Conservation (phyloP, 164 flowering plant species). For the Vitis amurensis region DNA sequence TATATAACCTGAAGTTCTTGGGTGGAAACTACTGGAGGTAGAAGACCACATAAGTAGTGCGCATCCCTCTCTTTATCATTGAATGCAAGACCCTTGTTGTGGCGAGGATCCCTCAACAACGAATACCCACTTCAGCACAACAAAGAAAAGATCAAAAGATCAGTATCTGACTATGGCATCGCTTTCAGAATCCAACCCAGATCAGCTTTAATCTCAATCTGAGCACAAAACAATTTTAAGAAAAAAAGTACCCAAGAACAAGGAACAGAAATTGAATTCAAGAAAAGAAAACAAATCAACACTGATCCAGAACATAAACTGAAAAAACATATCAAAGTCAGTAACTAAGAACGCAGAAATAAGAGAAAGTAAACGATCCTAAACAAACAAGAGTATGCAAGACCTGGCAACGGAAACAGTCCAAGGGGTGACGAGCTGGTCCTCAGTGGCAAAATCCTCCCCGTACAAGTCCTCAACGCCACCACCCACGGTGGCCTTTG, state of each 20-base stretch:
- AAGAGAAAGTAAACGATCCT: neutral
- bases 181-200: neutral
- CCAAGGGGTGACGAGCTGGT: constrained; percentile 76
- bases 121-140: constrained; percentile 58
- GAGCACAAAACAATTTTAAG: no score
- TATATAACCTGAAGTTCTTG: constrained; percentile 67
- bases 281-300: neutral
- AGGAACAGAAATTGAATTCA: neutral
- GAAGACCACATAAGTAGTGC: constrained; percentile 80
- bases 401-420: constrained; percentile 71
- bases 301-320: neutral
- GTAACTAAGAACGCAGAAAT: neutral
- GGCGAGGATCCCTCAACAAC: constrained; percentile 74
- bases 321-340: neutral
- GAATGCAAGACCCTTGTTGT: constrained; percentile 85
- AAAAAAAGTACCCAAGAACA: no score
- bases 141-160: constrained; percentile 1
- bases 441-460: constrained; percentile 72
- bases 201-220: neutral
- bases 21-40: constrained; percentile 56
- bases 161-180: no score
- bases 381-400: neutral
- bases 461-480: constrained; percentile 72
- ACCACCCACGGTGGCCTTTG: constrained; percentile 55
- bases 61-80: constrained; percentile 75